Conservation (phyloP, 1,284 basidiomycete species). For the Puccinia novopanici region DNA sequence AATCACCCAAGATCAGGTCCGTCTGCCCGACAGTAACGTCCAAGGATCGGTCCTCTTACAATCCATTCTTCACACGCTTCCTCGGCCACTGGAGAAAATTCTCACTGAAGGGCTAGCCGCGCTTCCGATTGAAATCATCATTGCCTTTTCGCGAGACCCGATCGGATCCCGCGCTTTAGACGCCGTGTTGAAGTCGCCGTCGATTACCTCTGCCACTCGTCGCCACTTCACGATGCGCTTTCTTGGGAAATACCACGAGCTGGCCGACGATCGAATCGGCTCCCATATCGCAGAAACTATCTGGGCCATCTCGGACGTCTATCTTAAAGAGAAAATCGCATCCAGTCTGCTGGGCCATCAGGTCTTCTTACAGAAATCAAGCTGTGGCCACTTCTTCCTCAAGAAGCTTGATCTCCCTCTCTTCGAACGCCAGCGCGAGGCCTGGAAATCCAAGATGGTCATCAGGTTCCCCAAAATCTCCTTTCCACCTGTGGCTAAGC, state of each 20-base stretch:
- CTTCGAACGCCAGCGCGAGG: constrained; percentile 73
- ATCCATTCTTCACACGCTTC: constrained; percentile 70
- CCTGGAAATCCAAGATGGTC: constrained; percentile 68
- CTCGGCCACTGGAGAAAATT: constrained; percentile 69
- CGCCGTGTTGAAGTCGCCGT: constrained; percentile 70
- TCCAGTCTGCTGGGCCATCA: constrained; percentile 33
- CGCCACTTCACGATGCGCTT: constrained; percentile 73
- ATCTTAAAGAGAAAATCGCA: constrained; percentile 67
- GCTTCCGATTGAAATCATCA: constrained; percentile 52
- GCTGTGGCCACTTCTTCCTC: constrained; percentile 82
- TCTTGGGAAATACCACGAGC: constrained; percentile 72
- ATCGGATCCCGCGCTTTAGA: constrained; percentile 81
- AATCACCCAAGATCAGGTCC: constrained; percentile 55
- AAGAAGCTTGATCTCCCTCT: constrained; percentile 76
- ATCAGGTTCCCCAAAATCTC: neutral
- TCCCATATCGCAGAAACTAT: constrained; percentile 82
- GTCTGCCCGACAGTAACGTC: constrained; percentile 68
- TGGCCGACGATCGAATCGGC: constrained; percentile 83
- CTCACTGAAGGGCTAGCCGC: constrained; percentile 65
- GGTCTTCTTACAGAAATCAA: constrained; percentile 68
- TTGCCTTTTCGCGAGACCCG: constrained; percentile 71
- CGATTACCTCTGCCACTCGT: constrained; percentile 69
- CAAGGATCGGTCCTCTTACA: constrained; percentile 84
- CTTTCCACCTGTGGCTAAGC: neutral
- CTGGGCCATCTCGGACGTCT: constrained; percentile 83